These are phyloP conservation scores for Sporothrix curviconia DNA, from an alignment of 2,329 filamentous ascomycete genomes.

Conservation along the genomic window DNA sequence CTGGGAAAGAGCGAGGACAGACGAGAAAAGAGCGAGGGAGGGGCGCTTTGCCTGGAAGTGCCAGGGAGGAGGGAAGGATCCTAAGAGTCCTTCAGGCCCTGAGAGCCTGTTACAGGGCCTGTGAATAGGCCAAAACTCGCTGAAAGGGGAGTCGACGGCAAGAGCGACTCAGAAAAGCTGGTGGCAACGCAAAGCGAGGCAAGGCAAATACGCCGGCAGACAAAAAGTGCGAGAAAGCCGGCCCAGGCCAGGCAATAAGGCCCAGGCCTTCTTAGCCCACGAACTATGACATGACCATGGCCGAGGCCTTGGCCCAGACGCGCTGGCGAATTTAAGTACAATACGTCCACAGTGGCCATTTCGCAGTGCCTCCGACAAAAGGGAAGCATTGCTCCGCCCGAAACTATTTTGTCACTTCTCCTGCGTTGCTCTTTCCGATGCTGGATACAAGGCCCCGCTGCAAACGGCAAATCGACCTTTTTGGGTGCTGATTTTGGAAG, in stretches of 20 bases:
- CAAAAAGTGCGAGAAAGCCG: not conserved
- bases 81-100: too few relatives aligned
- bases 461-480: too few relatives aligned
- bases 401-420: too few relatives aligned
- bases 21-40: not conserved
- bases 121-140: too few relatives aligned
- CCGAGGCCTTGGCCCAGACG: not conserved
- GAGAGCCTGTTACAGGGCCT: too few relatives aligned
- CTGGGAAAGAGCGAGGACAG: not conserved
- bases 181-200: slow-evolving; percentile 10
- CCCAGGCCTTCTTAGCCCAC: not conserved
- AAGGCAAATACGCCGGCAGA: not conserved
- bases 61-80: not conserved
- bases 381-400: too few relatives aligned
- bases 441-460: too few relatives aligned
- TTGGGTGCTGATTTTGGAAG: not conserved
- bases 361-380: too few relatives aligned
- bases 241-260: too few relatives aligned
- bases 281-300: not conserved
- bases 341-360: too few relatives aligned
- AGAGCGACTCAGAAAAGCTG: slow-evolving; percentile 4
- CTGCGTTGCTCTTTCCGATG: too few relatives aligned
- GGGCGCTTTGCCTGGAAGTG: not conserved
- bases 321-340: not conserved
- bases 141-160: slow-evolving; percentile 3